Conservation (phyloP, 2,329 filamentous ascomycete species). For the Colletotrichum filicis region DNA sequence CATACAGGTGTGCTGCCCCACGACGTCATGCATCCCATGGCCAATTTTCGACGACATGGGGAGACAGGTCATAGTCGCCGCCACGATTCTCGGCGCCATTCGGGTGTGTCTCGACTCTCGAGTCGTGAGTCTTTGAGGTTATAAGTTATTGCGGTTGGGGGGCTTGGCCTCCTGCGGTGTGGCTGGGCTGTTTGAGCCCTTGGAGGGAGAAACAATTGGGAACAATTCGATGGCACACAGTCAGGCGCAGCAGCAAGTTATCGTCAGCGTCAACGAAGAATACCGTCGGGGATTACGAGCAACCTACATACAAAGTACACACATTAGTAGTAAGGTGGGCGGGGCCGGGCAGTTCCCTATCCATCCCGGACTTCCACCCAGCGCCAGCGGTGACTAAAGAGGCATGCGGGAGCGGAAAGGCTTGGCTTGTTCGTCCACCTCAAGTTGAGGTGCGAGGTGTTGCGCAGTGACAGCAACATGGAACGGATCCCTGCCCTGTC, state of each 20-base stretch:
- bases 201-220: not conserved
- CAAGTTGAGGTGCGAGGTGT: not conserved
- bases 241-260: constrained; percentile 2
- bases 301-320: no score
- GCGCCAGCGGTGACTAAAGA: not conserved
- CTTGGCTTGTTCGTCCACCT: constrained; percentile 9
- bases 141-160: not conserved
- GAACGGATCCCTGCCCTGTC: not conserved
- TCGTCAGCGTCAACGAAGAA: not conserved
- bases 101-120: not conserved
- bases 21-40: constrained; percentile 33
- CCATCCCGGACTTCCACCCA: not conserved
- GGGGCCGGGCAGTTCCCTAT: not conserved
- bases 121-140: not conserved
- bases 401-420: constrained; percentile 10
- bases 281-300: not conserved
- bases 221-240: not conserved
- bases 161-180: constrained; percentile 10
- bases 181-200: not conserved
- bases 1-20: not conserved
- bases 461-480: constrained; percentile 16
- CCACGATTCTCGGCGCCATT: constrained; percentile 15
- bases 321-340: not conserved
- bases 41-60: not conserved
- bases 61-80: constrained; percentile 3